Evolutionary conservation across 1,284 basidiomycete genomes (phyloP).

Genomic region (Tremellales sp.): DNA sequence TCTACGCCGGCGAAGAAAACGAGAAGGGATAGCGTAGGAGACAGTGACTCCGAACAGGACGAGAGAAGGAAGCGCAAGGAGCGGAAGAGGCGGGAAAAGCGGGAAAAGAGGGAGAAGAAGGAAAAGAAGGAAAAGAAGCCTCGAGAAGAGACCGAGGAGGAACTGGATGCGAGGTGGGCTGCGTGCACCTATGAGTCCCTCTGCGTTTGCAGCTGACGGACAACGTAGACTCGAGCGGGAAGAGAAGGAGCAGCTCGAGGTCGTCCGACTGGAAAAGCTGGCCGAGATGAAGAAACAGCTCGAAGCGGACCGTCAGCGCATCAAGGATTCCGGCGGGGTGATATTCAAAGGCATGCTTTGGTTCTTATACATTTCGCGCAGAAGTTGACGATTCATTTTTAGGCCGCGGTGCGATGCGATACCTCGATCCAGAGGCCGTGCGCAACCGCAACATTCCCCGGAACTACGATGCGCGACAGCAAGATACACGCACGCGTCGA

Average conservation of each 20-base stretch:
- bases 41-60: constrained; percentile 13
- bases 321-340: constrained; percentile 34
- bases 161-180: constrained; percentile 44
- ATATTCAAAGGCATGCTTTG: constrained; percentile 43
- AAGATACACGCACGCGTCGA: constrained; percentile 19
- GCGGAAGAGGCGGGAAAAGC: constrained; percentile 9
- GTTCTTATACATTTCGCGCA: not conserved
- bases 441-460: constrained; percentile 12
- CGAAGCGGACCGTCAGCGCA: constrained; percentile 30
- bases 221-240: constrained; percentile 41
- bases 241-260: constrained; percentile 45
- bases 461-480: constrained; percentile 30
- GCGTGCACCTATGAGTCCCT: not conserved
- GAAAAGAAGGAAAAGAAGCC: constrained; percentile 12
- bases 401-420: constrained; percentile 49
- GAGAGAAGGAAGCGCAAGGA: constrained; percentile 11
- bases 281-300: constrained; percentile 33
- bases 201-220: not conserved
- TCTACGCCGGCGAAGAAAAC: constrained; percentile 15
- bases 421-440: constrained; percentile 44
- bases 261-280: constrained; percentile 28
- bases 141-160: constrained; percentile 40
- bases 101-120: constrained; percentile 7
- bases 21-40: constrained; percentile 9
- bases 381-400: not conserved